Base-by-base conservation (phyloP, 2,329 filamentous ascomycete genomes). In the Alternaria longipes region DNA sequence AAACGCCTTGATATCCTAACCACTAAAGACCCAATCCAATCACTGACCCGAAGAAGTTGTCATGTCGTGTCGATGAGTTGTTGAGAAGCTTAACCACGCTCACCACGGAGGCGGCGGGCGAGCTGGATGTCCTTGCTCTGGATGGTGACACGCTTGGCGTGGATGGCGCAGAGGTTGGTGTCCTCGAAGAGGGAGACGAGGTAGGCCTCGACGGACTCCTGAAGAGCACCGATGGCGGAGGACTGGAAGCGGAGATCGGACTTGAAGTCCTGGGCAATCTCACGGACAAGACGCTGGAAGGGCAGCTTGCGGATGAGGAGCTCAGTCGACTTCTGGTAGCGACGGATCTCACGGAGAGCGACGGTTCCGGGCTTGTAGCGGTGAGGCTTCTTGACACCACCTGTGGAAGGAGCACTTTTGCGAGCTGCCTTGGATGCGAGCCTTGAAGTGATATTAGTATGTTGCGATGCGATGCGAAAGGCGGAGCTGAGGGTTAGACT, bases 371-470 rank as follows among this genome's bases (percentile, higher is more conserved):
- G 83, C 81, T 84, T 84, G 78, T 84, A 84, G 68, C 83, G 78
- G 78, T 84, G 83, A 75, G 83, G 83, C 83, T 84, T 84, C 82
- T 84, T 84, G 80, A 84, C 83, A 83, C 83, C 83, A 78, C 94
- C 95, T 82, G 95, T 98, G 67, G 93, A 97, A 75, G 22, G 22
- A 3, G 22, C 22, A 22, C 22, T 22, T 90, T 99, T 99, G 86
- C 95, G 94, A 79, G 95, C 94, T 73, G 94, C 95, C 92, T 97
- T 97, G 87, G 94, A 97, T 77, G 94, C 94, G 80, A 98, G 93
- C 89, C 50, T 53, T 18, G 24, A 41, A 32, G 38, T 5, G 3
- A 16, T 32, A 26, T 53, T 42, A 53, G 50, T 49, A 49, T 22
- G 45, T 16, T 28, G 40, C 12, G 50, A 32, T 42, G 50, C 26